Evolutionary conservation across 2,329 filamentous ascomycete genomes (phyloP).

Genomic region (Alternaria incomplexa): DNA sequence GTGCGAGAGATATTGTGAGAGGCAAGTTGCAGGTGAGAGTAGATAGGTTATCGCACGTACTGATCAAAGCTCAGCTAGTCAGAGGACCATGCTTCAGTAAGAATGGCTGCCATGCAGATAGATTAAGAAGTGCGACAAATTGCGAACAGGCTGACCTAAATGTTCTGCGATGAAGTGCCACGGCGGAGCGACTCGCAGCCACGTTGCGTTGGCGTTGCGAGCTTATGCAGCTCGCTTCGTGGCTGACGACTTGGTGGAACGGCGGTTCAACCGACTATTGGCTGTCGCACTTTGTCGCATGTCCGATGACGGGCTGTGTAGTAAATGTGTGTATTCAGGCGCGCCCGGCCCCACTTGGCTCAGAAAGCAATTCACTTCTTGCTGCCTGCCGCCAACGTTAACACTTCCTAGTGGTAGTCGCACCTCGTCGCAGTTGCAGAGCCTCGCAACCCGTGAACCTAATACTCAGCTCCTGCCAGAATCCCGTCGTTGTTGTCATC

Average conservation of each 20-base stretch:
- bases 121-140: not conserved
- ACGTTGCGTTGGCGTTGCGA: not conserved
- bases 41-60: not conserved
- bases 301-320: not conserved
- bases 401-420: too few relatives aligned
- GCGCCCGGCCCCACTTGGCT: not conserved
- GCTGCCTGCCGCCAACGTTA: not conserved
- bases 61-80: not conserved
- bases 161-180: not conserved
- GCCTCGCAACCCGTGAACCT: too few relatives aligned
- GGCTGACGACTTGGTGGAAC: not conserved
- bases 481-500: too few relatives aligned
- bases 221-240: not conserved
- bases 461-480: too few relatives aligned
- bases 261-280: not conserved
- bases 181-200: not conserved
- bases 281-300: conserved; percentile 1
- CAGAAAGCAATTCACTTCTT: not conserved
- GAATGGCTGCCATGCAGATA: not conserved
- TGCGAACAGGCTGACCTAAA: not conserved
- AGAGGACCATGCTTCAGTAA: not conserved
- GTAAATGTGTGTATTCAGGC: not conserved
- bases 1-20: not conserved
- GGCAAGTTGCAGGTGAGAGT: not conserved
- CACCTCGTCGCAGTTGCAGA: not conserved